Base-by-base conservation (phyloP, 2,329 filamentous ascomycete genomes). In the Sclerotinia glacialis region DNA sequence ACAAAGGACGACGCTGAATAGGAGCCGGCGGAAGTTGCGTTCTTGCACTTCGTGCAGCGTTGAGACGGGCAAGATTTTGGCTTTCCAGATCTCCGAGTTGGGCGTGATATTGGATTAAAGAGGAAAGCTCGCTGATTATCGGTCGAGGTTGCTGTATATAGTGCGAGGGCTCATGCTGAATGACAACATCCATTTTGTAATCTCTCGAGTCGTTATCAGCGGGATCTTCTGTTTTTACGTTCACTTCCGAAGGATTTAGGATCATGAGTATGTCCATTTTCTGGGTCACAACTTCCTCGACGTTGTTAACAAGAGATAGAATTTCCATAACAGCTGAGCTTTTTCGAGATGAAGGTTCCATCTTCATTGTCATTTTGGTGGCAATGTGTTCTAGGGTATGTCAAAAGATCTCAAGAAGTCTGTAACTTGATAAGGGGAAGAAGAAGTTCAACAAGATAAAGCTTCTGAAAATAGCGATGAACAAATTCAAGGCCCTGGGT, bases 191-290 rank as follows among this genome's bases (percentile, higher is more conserved):
- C 7, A 34, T 44, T 26, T 65, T 28, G n/a, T 21, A 26, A 40
- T 12, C 23, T 6, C 11, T 12, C 23, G 14, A 28, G 6, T n/a
- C 23, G 12, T 44, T 60, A 5, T 42, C 34, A 34, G 31, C 28
- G 18, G 21, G 31, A 18, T 46, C 46, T 7, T 52, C 54, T 50
- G 23, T 12, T 18, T 50, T 23, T 2, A 31, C n/a, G 21, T 56
- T 12, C 4, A 12, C 18, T 23, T 55, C 40, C 5, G 23, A 34
- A 52, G 54, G 54, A 23, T 65, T 65, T 2, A 65, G 26, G 11
- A 65, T 37, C 54, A 65, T 65, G 3, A 34, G 26, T 1, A 65
- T 65, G 14, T 60, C 21, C 54, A 65, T 65, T 26, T 46, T 65
- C 16, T 60, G 47, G 1, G 54, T 50, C 3, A 23, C 3, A 31